Evolutionary conservation across 2,329 filamentous ascomycete genomes (phyloP).

Genomic region (Alternaria sp.): DNA sequence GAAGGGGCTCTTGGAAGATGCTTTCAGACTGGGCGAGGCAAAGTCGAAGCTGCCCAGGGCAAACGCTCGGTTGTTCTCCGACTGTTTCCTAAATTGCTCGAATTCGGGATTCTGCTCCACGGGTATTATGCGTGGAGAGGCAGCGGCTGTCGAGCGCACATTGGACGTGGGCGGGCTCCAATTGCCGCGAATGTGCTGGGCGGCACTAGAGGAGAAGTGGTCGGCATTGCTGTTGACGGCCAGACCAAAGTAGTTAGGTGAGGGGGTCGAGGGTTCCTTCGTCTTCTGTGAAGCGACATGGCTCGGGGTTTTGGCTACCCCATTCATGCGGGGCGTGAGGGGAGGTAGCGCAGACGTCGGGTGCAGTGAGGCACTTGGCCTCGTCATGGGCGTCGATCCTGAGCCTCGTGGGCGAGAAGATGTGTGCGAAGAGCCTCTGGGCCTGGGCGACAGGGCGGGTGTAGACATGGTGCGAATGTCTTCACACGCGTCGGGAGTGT

Average conservation of each 20-base stretch:
- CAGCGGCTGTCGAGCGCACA: slow-evolving; percentile 71
- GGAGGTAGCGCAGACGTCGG: slow-evolving; percentile 29
- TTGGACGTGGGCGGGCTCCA: slow-evolving; percentile 77
- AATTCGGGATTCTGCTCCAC: slow-evolving; percentile 82
- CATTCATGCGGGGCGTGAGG: slow-evolving; percentile 42
- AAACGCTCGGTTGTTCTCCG: slow-evolving; percentile 63
- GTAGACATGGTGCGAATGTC: slow-evolving; percentile 39
- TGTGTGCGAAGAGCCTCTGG: slow-evolving; percentile 35
- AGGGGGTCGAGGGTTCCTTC: slow-evolving; percentile 53
- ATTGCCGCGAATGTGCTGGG: slow-evolving; percentile 69
- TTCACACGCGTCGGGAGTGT: slow-evolving; percentile 8
- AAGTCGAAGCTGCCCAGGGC: slow-evolving; percentile 52
- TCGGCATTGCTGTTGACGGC: slow-evolving; percentile 64
- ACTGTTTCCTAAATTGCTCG: slow-evolving; percentile 75
- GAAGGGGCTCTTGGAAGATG: slow-evolving; percentile 33
- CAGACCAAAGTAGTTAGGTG: slow-evolving; percentile 88
- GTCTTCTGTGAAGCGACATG: slow-evolving; percentile 28
- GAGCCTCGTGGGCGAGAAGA: slow-evolving; percentile 31
- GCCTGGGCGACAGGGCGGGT: slow-evolving; percentile 42
- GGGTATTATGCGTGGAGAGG: slow-evolving; percentile 71
- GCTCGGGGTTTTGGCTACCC: slow-evolving; percentile 41
- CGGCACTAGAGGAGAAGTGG: slow-evolving; percentile 65
- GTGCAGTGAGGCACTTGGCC: slow-evolving; percentile 35
- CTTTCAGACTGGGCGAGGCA: slow-evolving; percentile 39
- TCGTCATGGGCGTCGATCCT: slow-evolving; percentile 38